Percentiles rank a stretch among this genome's conserved stretches.
Evolutionary conservation across 192 early-diverging fungal species (phyloP).

Genomic region (Umbelopsis isabellina): DNA sequence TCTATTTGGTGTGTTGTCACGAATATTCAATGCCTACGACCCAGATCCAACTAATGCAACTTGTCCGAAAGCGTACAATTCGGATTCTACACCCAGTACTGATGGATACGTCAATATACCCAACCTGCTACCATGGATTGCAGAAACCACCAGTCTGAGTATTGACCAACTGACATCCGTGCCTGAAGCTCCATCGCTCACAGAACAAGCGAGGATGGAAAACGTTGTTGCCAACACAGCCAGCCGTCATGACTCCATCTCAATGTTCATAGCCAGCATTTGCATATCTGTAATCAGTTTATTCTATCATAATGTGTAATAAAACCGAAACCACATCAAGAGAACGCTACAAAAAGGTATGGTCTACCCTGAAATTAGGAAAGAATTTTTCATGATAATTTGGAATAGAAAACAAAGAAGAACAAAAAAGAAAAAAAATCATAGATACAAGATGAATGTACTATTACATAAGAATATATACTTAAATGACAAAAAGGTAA

Average conservation of each 20-base stretch:
- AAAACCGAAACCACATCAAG: conserved; percentile 1
- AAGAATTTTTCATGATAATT: not conserved
- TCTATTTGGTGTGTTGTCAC: not conserved
- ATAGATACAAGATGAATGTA: conserved; percentile 17
- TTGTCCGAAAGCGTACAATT: not conserved
- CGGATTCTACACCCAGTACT: not conserved
- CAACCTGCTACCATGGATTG: not conserved
- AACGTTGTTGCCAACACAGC: not conserved
- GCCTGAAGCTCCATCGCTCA: not conserved
- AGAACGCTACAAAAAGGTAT: not conserved
- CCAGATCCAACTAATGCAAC: not conserved
- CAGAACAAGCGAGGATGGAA: not conserved
- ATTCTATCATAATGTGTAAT: conserved; percentile 20
- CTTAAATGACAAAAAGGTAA: too few relatives aligned
- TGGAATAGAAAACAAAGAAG: not conserved
- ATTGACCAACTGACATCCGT: not conserved
- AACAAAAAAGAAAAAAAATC: not conserved
- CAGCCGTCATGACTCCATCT: too few relatives aligned
- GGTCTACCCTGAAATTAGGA: not conserved
- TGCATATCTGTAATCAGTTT: conserved; percentile 18
- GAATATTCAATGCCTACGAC: conserved; percentile 12
- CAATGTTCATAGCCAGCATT: not conserved
- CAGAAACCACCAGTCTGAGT: not conserved
- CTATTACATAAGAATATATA: conserved; percentile 15
- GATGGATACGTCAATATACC: conserved; percentile 18